Evolutionary conservation across 2,329 filamentous ascomycete species (phyloP).

Genomic region (Cladosporium sp.): DNA sequence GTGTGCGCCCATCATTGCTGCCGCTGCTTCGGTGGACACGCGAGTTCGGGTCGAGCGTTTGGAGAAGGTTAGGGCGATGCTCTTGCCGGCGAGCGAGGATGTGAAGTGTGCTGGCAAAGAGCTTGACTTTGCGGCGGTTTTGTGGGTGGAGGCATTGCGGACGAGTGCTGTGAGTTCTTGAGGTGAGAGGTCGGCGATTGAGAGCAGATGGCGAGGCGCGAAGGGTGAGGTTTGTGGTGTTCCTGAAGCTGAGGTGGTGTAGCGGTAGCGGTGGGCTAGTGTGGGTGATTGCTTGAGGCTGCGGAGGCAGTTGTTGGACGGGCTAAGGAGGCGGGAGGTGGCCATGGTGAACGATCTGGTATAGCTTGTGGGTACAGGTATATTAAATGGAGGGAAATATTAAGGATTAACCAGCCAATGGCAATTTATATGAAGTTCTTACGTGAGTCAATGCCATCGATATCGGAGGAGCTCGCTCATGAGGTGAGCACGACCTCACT

Average conservation of each 20-base stretch:
- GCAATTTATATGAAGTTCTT: not conserved
- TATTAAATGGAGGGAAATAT: not conserved
- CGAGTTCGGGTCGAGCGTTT: constrained; percentile 93
- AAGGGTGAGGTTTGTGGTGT: constrained; percentile 53
- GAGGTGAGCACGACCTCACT: not conserved
- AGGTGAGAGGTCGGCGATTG: constrained; percentile 80
- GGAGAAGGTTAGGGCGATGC: constrained; percentile 93
- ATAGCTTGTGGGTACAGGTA: not conserved
- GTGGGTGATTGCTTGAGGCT: constrained; percentile 20
- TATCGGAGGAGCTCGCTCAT: not conserved
- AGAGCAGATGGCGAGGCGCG: constrained; percentile 82
- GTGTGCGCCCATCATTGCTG: constrained; percentile 84
- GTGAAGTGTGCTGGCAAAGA: constrained; percentile 58
- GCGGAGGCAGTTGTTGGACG: constrained; percentile 24
- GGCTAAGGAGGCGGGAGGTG: constrained; percentile 26
- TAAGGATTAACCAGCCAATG: not conserved
- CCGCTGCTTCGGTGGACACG: constrained; percentile 88
- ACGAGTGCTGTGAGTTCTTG: constrained; percentile 79
- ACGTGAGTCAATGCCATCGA: not conserved
- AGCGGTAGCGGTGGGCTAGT: constrained; percentile 27
- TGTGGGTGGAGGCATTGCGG: constrained; percentile 76
- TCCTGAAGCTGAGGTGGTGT: constrained; percentile 31
- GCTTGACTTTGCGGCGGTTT: constrained; percentile 72
- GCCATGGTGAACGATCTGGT: constrained; percentile 22
- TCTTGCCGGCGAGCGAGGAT: constrained; percentile 68